Evolutionary conservation across 108 stramenopile species (phyloP).

Genomic region (Thalassiosira profunda): DNA sequence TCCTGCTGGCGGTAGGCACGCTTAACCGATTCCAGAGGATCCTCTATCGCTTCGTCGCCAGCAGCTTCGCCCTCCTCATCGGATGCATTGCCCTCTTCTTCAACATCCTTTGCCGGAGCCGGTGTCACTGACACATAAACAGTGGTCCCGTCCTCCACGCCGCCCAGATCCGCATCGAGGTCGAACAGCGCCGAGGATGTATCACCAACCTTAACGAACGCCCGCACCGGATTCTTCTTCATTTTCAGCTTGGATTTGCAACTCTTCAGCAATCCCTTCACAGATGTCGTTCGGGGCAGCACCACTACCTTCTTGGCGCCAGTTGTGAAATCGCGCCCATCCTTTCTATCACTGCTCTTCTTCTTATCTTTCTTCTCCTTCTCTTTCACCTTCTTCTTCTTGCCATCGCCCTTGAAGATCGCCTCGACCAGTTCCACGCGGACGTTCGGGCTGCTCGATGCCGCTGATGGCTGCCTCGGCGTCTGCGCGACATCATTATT

Average conservation of each 20-base stretch:
- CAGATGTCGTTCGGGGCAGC: constrained; percentile 29
- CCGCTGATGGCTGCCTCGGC: not conserved
- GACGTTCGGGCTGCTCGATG: constrained; percentile 33
- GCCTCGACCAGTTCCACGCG: constrained; percentile 65
- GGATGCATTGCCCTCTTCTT: constrained; percentile 5
- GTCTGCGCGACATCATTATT: not conserved
- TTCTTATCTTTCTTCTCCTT: constrained; percentile 21
- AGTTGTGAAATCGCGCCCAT: constrained; percentile 23
- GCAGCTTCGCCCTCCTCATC: constrained; percentile 19
- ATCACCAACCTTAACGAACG: constrained; percentile 30
- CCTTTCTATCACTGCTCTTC: constrained; percentile 10
- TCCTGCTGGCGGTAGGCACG: constrained; percentile 37
- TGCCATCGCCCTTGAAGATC: constrained; percentile 39
- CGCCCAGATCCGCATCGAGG: constrained; percentile 35
- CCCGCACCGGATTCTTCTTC: constrained; percentile 54
- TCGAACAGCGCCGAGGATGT: constrained; percentile 23
- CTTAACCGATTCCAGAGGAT: constrained; percentile 62
- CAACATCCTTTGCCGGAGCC: constrained; percentile 9
- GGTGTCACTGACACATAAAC: constrained; percentile 48
- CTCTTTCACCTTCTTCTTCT: constrained; percentile 29
- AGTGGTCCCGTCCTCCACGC: constrained; percentile 54
- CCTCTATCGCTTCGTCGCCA: constrained; percentile 11
- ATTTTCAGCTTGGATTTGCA: constrained; percentile 55
- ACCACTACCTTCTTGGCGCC: constrained; percentile 61
- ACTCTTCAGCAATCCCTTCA: constrained; percentile 37